These are phyloP conservation scores for Lichtheimia corymbifera DNA, from an alignment of 371 early-diverging fungal genomes.

Conservation along the genomic window DNA sequence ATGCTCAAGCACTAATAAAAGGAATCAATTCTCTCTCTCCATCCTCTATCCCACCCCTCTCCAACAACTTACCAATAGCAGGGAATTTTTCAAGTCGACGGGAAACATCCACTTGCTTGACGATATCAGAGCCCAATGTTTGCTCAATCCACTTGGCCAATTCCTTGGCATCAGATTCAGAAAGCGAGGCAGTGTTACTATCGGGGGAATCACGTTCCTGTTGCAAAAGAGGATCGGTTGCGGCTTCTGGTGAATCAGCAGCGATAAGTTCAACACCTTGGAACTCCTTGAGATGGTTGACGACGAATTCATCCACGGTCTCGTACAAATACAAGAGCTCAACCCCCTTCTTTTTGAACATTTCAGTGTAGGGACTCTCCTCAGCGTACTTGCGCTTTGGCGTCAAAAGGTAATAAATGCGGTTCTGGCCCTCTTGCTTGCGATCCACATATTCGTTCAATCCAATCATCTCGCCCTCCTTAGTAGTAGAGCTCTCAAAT, in stretches of 20 bases:
- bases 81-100: slow-evolving; percentile 72
- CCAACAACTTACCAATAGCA: slow-evolving; percentile 54
- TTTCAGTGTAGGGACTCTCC: slow-evolving; percentile 89
- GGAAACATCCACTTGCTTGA: slow-evolving; percentile 69
- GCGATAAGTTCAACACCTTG: slow-evolving; percentile 81
- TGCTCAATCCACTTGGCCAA: slow-evolving; percentile 70
- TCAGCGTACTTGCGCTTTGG: slow-evolving; percentile 76
- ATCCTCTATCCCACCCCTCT: background rate
- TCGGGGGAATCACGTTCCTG: slow-evolving; percentile 20
- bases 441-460: slow-evolving; percentile 88
- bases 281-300: slow-evolving; percentile 72
- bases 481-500: slow-evolving; percentile 75
- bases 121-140: slow-evolving; percentile 62
- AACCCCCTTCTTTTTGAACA: slow-evolving; percentile 70
- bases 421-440: slow-evolving; percentile 87
- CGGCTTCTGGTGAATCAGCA: slow-evolving; percentile 74
- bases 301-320: slow-evolving; percentile 90
- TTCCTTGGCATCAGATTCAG: slow-evolving; percentile 59
- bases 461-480: slow-evolving; percentile 66
- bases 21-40: slow-evolving; percentile 1
- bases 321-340: slow-evolving; percentile 85
- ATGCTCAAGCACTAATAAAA: slow-evolving; percentile 66
- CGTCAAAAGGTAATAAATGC: slow-evolving; percentile 92
- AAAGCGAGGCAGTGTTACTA: slow-evolving; percentile 41
- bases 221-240: slow-evolving; percentile 49